Percentiles rank a stretch among this genome's conserved stretches.
phyloP scores from a whole-genome alignment of 257 asterid genomes.

The Datura wrightii region DNA sequence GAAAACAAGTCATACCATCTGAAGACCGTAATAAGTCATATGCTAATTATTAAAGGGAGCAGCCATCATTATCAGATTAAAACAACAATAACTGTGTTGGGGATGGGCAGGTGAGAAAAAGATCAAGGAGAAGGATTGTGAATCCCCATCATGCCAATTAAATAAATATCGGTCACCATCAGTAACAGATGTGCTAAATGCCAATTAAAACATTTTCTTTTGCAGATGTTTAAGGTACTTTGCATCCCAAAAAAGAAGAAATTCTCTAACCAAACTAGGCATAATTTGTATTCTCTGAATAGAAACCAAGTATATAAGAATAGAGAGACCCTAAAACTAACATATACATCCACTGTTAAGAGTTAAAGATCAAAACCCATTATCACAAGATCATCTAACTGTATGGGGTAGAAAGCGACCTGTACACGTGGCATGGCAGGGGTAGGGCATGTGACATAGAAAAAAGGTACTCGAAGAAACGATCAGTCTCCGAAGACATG shows the following conservation, averaged over 20 bases:
- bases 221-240: not conserved
- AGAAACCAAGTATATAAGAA: not conserved
- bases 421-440: no score
- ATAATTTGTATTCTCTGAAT: not conserved
- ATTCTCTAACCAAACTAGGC: not conserved
- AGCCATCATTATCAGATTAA: constrained; percentile 16
- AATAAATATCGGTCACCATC: not conserved
- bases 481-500: no score
- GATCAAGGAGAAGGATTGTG: constrained; percentile 12
- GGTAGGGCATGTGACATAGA: no score
- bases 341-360: not conserved
- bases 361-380: not conserved
- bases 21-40: not conserved
- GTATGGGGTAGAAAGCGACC: no score
- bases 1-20: not conserved
- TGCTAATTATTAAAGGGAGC: not conserved
- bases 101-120: not conserved
- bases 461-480: no score
- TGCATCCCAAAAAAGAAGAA: constrained; percentile 6
- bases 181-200: not conserved
- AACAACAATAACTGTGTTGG: not conserved
- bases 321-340: not conserved
- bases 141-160: not conserved
- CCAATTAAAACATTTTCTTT: not conserved
- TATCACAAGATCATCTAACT: not conserved